Evolutionary conservation across 2,329 filamentous ascomycete genomes (phyloP).

Genomic region (Claviceps sp.): DNA sequence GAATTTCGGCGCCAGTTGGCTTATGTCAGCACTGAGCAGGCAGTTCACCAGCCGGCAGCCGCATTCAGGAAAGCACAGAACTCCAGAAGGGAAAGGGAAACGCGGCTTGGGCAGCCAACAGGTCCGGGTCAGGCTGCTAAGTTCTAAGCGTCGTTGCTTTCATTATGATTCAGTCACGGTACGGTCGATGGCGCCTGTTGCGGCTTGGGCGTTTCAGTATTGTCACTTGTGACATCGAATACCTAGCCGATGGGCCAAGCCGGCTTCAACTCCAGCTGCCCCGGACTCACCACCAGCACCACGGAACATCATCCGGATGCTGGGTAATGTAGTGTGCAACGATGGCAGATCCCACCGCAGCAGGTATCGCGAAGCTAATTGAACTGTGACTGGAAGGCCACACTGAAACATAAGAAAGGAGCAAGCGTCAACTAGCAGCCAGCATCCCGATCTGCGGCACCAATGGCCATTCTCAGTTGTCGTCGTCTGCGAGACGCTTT

Average conservation of each 20-base stretch:
- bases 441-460: background rate
- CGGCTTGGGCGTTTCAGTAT: background rate
- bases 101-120: background rate
- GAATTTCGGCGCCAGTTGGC: conserved; percentile 4
- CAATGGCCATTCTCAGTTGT: background rate
- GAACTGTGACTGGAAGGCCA: background rate
- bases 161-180: background rate
- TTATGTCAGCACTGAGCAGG: background rate
- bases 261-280: no score
- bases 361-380: background rate
- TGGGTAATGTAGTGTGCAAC: background rate
- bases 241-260: no score
- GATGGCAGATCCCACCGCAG: background rate
- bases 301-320: background rate
- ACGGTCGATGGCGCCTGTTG: background rate
- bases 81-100: background rate
- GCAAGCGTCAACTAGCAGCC: background rate
- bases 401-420: background rate
- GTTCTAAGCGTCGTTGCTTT: no score
- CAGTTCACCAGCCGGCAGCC: background rate
- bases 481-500: background rate
- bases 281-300: no score
- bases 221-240: no score
- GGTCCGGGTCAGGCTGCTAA: background rate
- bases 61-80: background rate